Percentiles rank a stretch among this genome's conserved stretches.
These are phyloP conservation scores for Zanthoxylum bungeanum DNA, from an alignment of 345 rosid species.

Conservation along the genomic window DNA sequence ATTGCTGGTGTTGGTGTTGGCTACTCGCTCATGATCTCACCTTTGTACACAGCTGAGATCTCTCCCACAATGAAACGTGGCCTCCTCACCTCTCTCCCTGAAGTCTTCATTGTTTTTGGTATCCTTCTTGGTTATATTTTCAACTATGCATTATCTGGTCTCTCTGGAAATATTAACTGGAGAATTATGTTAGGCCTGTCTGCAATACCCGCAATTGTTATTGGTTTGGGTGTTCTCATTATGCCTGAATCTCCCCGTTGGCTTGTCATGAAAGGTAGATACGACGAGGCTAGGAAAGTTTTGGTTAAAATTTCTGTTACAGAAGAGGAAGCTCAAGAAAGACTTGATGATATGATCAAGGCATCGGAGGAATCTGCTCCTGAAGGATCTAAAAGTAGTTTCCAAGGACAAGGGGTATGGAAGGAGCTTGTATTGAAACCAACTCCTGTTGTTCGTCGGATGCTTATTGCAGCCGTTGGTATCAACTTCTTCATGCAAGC, in stretches of 20 bases:
- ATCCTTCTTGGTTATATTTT: conserved; percentile 59
- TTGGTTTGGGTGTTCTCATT: conserved; percentile 48
- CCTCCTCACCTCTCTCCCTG: conserved; percentile 64
- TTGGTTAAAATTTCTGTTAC: conserved; percentile 43
- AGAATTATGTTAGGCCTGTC: conserved; percentile 69
- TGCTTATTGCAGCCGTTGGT: conserved; percentile 57
- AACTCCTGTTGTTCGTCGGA: conserved; percentile 43
- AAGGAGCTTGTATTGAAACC: conserved; percentile 53
- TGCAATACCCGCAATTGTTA: conserved; percentile 42
- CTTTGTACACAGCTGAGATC: conserved; percentile 55
- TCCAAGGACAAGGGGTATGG: conserved; percentile 54
- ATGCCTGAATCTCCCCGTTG: conserved; percentile 85
- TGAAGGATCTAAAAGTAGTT: neutral
- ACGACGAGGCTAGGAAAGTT: conserved; percentile 50
- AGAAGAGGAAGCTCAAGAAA: conserved; percentile 43
- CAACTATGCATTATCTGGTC: conserved; percentile 53
- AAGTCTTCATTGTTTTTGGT: conserved; percentile 64
- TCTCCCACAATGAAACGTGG: conserved; percentile 62
- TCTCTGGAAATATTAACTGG: conserved; percentile 48
- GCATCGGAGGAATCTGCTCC: conserved; percentile 20
- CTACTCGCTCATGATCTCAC: conserved; percentile 64
- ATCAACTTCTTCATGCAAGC: conserved; percentile 73
- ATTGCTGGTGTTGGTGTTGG: conserved; percentile 80
- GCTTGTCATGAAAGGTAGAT: conserved; percentile 56
- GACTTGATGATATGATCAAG: conserved; percentile 45